phyloP scores from a whole-genome alignment of 2,329 filamentous ascomycete genomes.

The Rasamsonia emersonii region DNA sequence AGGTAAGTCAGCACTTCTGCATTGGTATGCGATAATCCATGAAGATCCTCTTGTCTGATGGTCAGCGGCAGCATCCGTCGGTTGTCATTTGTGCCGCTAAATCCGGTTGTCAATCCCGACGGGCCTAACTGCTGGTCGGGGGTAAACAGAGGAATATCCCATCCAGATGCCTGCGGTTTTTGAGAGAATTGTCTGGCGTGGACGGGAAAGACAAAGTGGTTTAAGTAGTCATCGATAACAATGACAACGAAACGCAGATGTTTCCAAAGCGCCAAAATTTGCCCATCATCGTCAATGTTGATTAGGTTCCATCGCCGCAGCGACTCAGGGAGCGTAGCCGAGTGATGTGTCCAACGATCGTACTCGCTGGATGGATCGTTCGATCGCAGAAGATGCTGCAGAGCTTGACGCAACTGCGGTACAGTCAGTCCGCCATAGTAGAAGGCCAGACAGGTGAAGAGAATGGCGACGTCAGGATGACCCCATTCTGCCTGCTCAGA shows the following conservation, averaged over 20 bases:
- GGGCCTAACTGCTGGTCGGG: constrained; percentile 6
- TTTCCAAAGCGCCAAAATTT: constrained; percentile 44
- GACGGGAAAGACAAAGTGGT: constrained; percentile 55
- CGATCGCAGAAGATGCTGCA: constrained; percentile 45
- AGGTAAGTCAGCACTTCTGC: constrained; percentile 55
- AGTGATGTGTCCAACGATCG: constrained; percentile 39
- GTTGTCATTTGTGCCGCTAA: constrained; percentile 65
- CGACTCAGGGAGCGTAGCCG: constrained; percentile 34
- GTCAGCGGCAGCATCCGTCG: constrained; percentile 51
- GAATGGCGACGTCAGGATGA: constrained; percentile 58
- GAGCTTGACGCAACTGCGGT: constrained; percentile 40
- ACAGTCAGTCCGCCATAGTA: constrained; percentile 54
- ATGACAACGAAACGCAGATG: constrained; percentile 41
- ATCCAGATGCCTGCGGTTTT: constrained; percentile 58
- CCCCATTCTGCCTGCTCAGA: constrained; percentile 56
- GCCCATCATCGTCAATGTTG: constrained; percentile 49
- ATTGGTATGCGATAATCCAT: constrained; percentile 50
- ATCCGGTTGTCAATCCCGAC: constrained; percentile 51
- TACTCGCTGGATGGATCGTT: constrained; percentile 53
- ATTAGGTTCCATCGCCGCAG: constrained; percentile 48
- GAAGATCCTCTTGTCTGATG: constrained; percentile 54
- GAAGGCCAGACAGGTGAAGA: constrained; percentile 57
- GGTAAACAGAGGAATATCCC: constrained; percentile 52
- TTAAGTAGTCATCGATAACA: constrained; percentile 53
- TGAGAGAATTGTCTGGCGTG: constrained; percentile 57